phyloP scores from a whole-genome alignment of 352 stramenopile genomes.

The Detonula confervacea region DNA sequence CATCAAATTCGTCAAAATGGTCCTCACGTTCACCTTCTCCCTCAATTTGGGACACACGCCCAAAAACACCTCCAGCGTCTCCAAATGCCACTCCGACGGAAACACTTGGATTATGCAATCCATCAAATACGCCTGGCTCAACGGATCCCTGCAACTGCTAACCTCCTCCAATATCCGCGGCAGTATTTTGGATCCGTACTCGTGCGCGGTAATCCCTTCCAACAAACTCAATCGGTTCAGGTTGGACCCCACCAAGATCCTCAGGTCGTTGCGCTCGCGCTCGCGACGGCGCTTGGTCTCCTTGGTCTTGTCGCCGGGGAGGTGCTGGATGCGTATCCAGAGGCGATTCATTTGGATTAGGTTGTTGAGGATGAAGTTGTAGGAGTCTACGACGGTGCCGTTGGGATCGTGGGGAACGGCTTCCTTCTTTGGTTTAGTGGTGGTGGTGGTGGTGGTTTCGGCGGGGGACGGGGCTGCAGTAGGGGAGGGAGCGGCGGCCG shows the following conservation, averaged over 20 bases:
- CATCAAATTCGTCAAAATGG: slow-evolving; percentile 93
- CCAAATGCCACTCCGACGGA: slow-evolving; percentile 96
- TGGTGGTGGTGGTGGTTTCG: not conserved
- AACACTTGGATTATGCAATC: slow-evolving; percentile 99
- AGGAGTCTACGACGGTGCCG: slow-evolving; percentile 88
- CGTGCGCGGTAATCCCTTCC: slow-evolving; percentile 90
- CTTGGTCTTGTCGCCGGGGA: slow-evolving; percentile 86
- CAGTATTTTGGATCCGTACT: slow-evolving; percentile 92
- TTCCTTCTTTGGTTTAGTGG: not conserved
- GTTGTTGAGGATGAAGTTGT: slow-evolving; percentile 97
- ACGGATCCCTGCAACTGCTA: slow-evolving; percentile 92
- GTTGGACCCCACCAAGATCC: slow-evolving; percentile 97
- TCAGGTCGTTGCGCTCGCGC: slow-evolving; percentile 92
- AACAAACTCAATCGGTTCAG: slow-evolving; percentile 96
- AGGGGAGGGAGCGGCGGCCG: too few species aligned
- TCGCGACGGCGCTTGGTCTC: slow-evolving; percentile 87
- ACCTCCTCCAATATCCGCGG: slow-evolving; percentile 93
- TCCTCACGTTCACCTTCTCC: slow-evolving; percentile 90
- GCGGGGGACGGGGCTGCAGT: too few species aligned
- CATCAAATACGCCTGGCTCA: slow-evolving; percentile 98
- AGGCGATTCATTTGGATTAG: slow-evolving; percentile 98
- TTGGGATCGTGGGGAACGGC: slow-evolving; percentile 7
- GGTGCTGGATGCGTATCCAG: slow-evolving; percentile 98
- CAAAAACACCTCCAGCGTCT: slow-evolving; percentile 93
- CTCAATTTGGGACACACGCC: slow-evolving; percentile 88